Evolutionary conservation across 495 filamentous ascomycete species (phyloP).

Genomic region (Coniosporium apollinis): DNA sequence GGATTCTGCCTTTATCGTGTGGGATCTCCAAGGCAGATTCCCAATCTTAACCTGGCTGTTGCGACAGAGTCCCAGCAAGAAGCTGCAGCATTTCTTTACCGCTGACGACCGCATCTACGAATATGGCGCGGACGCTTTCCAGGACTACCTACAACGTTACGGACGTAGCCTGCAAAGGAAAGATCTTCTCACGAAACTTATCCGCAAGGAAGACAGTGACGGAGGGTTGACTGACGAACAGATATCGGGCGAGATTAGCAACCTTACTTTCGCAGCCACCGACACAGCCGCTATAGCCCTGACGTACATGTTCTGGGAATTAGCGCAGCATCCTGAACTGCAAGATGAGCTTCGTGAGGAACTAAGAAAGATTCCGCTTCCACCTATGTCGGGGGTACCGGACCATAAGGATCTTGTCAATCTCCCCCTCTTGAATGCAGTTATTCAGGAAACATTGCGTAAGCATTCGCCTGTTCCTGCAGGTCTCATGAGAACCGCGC

Average conservation of each 20-base stretch:
- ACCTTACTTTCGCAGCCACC: constrained; percentile 3
- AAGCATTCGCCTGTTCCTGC: constrained; percentile 3
- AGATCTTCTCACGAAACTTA: constrained; percentile 3
- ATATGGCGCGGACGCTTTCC: background rate
- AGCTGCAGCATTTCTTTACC: background rate
- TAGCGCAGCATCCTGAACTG: constrained; percentile 1
- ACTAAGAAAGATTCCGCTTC: too few relatives aligned
- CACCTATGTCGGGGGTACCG: background rate
- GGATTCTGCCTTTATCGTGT: constrained; percentile 1
- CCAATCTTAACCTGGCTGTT: background rate
- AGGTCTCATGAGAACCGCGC: background rate
- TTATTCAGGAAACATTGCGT: constrained; percentile 4
- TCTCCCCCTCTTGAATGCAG: background rate
- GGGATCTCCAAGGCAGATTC: constrained; percentile 1
- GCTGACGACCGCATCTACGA: too few relatives aligned
- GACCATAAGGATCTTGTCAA: background rate
- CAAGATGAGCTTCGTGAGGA: constrained; percentile 1
- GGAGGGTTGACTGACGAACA: constrained; percentile 4
- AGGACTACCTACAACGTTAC: background rate
- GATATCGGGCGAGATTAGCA: constrained; percentile 2
- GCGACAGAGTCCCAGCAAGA: background rate
- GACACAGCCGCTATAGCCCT: constrained; percentile 4
- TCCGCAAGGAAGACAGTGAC: too few relatives aligned
- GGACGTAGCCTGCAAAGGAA: background rate
- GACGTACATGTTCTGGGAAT: constrained; percentile 6